Conservation (phyloP, 768 basidiomycete species). For the Austroboletus eburneus region DNA sequence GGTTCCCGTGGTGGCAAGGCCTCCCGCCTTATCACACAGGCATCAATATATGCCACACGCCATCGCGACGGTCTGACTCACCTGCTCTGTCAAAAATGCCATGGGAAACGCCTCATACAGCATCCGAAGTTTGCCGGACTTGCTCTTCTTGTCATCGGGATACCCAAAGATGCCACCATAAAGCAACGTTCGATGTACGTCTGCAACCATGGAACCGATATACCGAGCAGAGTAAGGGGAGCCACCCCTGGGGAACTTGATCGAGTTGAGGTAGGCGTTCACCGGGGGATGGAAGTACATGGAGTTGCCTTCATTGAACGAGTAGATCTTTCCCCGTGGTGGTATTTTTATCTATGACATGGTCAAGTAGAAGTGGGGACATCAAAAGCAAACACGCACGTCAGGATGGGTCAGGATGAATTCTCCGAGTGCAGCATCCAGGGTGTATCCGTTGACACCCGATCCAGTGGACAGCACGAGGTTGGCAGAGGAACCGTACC, state of each 20-base stretch:
- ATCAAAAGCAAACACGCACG: constrained; percentile 39
- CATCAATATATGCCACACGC: neutral
- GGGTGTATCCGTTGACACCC: constrained; percentile 97
- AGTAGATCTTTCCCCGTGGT: constrained; percentile 95
- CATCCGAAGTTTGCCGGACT: constrained; percentile 89
- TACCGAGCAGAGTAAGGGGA: constrained; percentile 88
- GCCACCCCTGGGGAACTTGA: constrained; percentile 80
- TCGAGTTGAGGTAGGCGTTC: constrained; percentile 76
- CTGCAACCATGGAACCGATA: constrained; percentile 99
- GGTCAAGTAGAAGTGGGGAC: neutral
- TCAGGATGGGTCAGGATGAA: constrained; percentile 99
- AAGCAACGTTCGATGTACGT: constrained; percentile 92
- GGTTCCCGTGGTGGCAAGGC: constrained; percentile 94
- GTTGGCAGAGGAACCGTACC: constrained; percentile 95
- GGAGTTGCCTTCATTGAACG: constrained; percentile 98
- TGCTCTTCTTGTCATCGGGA: constrained; percentile 96
- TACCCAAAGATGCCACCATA: constrained; percentile 99
- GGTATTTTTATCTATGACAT: constrained; percentile 80
- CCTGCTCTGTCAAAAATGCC: constrained; percentile 93
- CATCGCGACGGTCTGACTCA: constrained; percentile 28
- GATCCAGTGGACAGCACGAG: constrained; percentile 91
- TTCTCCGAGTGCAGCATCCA: constrained; percentile 93
- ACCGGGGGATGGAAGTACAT: constrained; percentile 89
- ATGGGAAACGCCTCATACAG: constrained; percentile 98
- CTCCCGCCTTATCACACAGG: constrained; percentile 67